These are phyloP conservation scores for Ilex aquifolium DNA, from an alignment of 257 asterid species.

Conservation along the genomic window DNA sequence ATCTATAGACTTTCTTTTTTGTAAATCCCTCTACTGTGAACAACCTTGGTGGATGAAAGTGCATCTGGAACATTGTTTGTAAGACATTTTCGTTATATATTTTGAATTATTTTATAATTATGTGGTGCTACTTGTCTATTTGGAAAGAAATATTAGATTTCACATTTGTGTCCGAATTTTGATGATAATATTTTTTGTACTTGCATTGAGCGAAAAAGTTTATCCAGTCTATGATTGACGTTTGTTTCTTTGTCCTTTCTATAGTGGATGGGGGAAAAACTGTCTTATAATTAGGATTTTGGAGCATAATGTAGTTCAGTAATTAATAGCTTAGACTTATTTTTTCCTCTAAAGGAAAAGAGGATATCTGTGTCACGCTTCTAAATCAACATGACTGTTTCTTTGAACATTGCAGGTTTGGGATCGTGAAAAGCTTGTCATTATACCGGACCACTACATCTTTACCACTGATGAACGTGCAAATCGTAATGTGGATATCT, in stretches of 20 bases:
- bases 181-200: background rate
- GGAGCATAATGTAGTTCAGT: background rate
- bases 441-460: slow-evolving; percentile 91
- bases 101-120: too few relatives aligned
- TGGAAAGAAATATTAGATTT: too few relatives aligned
- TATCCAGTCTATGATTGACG: background rate
- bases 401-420: slow-evolving; percentile 50
- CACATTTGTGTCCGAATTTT: too few relatives aligned
- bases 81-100: too few relatives aligned
- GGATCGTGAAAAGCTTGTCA: slow-evolving; percentile 91
- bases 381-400: slow-evolving; percentile 7
- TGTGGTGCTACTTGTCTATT: too few relatives aligned
- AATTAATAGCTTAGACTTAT: background rate
- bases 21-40: too few relatives aligned
- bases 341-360: background rate
- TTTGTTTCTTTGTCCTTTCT: background rate
- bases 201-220: background rate
- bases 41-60: too few relatives aligned
- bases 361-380: background rate
- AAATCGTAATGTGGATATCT: slow-evolving; percentile 88
- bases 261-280: background rate
- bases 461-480: slow-evolving; percentile 94
- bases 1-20: too few relatives aligned
- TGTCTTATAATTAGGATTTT: background rate
- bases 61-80: too few relatives aligned